Percentiles rank a stretch among this genome's conserved stretches.
phyloP scores from a whole-genome alignment of 345 rosid genomes.

The Brassica nigra region DNA sequence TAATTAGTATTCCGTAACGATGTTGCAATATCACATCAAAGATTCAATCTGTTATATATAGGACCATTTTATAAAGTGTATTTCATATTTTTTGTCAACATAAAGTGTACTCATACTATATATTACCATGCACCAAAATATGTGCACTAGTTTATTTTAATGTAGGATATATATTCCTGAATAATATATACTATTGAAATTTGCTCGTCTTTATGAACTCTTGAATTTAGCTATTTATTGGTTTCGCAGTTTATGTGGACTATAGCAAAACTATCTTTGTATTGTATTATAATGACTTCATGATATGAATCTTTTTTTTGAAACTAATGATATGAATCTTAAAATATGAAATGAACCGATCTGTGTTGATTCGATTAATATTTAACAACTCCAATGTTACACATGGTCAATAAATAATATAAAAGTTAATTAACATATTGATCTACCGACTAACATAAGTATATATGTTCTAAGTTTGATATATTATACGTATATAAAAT shows the following conservation, averaged over 20 bases:
- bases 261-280: conserved; percentile 18
- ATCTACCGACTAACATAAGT: conserved; percentile 23
- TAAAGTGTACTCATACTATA: no score
- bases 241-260: conserved; percentile 14
- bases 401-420: conserved; percentile 20
- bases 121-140: no score
- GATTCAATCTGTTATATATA: neutral
- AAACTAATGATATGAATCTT: neutral
- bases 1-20: neutral
- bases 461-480: conserved; percentile 7
- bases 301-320: neutral
- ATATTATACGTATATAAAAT: conserved; percentile 27
- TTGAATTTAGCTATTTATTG: neutral
- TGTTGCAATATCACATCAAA: neutral
- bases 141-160: neutral
- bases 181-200: neutral
- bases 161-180: neutral
- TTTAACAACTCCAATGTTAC: conserved; percentile 32
- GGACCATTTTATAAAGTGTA: neutral
- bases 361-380: conserved; percentile 36
- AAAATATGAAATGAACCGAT: conserved; percentile 2
- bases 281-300: conserved; percentile 22
- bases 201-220: neutral
- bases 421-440: conserved; percentile 4
- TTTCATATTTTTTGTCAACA: neutral